These are phyloP conservation scores for Centrapalus pauciflorus DNA, from an alignment of 129 eudicot genomes.

Conservation along the genomic window DNA sequence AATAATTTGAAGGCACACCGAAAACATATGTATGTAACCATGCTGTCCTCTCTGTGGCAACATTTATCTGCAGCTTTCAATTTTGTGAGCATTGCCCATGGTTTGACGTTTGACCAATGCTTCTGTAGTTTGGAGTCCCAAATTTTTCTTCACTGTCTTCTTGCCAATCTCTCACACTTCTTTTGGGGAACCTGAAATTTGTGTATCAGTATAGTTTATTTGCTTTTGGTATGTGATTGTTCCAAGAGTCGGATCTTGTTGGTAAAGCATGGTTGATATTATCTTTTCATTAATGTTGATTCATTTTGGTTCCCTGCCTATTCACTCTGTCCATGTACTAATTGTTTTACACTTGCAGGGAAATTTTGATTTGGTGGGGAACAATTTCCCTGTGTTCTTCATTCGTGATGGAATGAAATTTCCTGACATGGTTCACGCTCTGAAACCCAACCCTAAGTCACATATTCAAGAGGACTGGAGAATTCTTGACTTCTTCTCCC, in stretches of 20 bases:
- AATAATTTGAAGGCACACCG: no score
- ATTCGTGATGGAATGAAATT: slow-evolving; percentile 80
- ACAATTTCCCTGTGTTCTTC: slow-evolving; percentile 84
- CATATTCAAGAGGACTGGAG: slow-evolving; percentile 90
- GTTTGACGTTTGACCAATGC: not conserved
- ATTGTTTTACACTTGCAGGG: slow-evolving; percentile 38
- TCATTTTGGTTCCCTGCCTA: not conserved
- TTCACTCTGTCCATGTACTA: not conserved
- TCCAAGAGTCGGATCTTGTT: not conserved
- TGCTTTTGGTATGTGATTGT: not conserved
- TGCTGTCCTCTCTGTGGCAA: not conserved
- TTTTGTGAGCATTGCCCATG: not conserved
- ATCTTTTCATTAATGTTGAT: not conserved
- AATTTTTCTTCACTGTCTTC: not conserved
- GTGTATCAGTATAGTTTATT: not conserved
- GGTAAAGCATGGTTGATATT: not conserved
- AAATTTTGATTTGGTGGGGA: slow-evolving; percentile 82
- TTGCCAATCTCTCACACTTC: not conserved
- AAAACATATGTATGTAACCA: not conserved
- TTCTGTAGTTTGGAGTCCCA: not conserved
- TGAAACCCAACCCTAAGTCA: slow-evolving; percentile 82
- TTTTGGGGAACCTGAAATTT: not conserved
- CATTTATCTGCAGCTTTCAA: not conserved
- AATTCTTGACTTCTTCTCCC: slow-evolving; percentile 67
- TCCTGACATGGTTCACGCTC: slow-evolving; percentile 81